Base-by-base conservation (phyloP, 441 rosid species). In the Breynia disticha region DNA sequence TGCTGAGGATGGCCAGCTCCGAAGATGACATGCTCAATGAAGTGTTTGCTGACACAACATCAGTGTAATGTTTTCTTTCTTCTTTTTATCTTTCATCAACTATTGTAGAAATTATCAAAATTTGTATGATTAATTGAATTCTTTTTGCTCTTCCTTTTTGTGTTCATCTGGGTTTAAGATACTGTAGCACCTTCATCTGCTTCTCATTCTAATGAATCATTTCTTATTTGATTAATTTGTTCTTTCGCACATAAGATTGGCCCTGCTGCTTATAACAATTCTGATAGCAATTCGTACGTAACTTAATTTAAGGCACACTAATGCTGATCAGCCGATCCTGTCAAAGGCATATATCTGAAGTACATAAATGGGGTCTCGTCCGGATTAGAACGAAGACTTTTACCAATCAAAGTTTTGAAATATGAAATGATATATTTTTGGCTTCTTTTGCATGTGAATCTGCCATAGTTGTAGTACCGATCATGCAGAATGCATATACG, bases 21-120 rank as follows among this genome's bases (percentile, higher is more conserved):
- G 79, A 80, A 53, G 87, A 79, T 59, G 83, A 79, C 55, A 68
- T 73, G 78, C 74, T 83, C 46, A 67, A 78, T 55, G 81, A 72
- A 57, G 84, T 75, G 65, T 75, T 80, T 57, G 60, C 67, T 18
- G 77, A 80, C 65, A 66, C 78, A 20, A 50, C 79, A 42, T 67
- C 79, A 60, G 64, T 66, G 72, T 75, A 75, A 76, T 71, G 69
- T 61, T 66, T 72, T 67, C 57, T 50, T 28, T 63, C 63, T 64
- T 65, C 61, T 48, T 21, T 51, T 42, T 32, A n/a, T n/a, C n/a
- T 32, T 24, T 16, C 17, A 22, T n/a, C 41, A 61, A 69, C 71
- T 68, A 63, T 49, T 65, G 60, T 65, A 69, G 69, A 53, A 32
- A 21, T 69, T 62, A 28, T 47, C 57, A 70, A 22, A 56, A 57